A percentile compares a stretch with the other conserved stretches of the same genome.
phyloP scores from a whole-genome alignment of 257 asterid species.

The Striga asiatica region DNA sequence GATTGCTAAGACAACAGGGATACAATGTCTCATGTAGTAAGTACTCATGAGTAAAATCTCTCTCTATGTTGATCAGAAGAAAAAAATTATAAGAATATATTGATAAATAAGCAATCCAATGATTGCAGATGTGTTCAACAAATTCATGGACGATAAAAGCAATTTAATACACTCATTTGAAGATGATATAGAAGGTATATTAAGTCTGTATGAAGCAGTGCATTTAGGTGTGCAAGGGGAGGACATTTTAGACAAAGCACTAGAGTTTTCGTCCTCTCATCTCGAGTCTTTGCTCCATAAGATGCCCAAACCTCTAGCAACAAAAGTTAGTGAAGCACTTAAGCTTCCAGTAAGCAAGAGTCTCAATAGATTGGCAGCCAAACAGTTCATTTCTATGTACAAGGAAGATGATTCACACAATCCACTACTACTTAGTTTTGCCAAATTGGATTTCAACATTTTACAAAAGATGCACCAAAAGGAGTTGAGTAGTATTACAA shows the following conservation, averaged over 20 bases:
- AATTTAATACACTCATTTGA: not conserved
- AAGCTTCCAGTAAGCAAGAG: not conserved
- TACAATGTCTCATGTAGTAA: constrained; percentile 7
- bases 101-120: not conserved
- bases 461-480: not conserved
- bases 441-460: not conserved
- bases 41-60: not conserved
- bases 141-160: not conserved
- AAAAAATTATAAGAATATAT: too few relatives aligned
- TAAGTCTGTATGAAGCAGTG: not conserved
- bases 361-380: not conserved
- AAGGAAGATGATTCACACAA: not conserved
- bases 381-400: not conserved
- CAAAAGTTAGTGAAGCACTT: not conserved
- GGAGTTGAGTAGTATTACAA: not conserved
- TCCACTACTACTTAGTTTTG: not conserved
- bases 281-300: not conserved
- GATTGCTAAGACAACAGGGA: constrained; percentile 17
- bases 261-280: not conserved
- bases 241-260: not conserved
- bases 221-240: not conserved
- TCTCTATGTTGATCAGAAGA: too few relatives aligned
- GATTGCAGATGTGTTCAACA: not conserved
- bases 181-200: not conserved
- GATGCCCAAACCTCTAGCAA: not conserved